Evolutionary conservation across 148 eudicot species (phyloP), one percentile per base, ranked within the genome.

Genomic region (Euryodendron excelsum): DNA sequence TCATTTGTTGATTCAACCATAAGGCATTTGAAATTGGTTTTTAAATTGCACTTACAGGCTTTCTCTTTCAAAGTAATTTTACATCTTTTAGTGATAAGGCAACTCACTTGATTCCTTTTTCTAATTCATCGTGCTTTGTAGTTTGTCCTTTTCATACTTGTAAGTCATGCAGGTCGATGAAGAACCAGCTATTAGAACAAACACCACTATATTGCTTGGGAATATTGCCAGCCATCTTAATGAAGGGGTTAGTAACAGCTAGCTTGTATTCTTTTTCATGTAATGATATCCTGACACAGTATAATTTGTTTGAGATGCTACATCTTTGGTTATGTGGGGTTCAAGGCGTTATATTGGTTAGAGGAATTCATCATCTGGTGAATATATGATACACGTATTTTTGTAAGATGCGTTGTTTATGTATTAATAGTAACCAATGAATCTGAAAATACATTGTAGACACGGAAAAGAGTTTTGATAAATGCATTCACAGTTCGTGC

Each of bases 401-500:
- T 64, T 20, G 37, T 56, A 61, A 21, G 23, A 39, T 8, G 36
- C 31, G 23, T 21, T 20, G 14, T 15, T 58, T 27, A 13, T 75
- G 15, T 8, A 10, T 75, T 21, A 76, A 15, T 61, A 44, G 28
- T 52, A 31, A 71, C 9, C 60, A 7, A 65, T 75, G 48, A 34
- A 63, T 75, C 61, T 77, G 12, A 69, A 48, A 18, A 69, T 55
- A 39, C 68, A 74, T 58, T 88, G 85, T 84, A 95, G 97, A 93
- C 92, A 55, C 87, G 99, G 82, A 95, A 90, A 86, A 90, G 97
- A 83, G 99, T 95, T 59, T 87, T 95, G 84, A 91, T 95, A 80
- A 95, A 95, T 87, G 99, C 99, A 58, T 95, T 95, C 60, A 91
- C 99, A 55, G 97, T 83, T 77, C 96, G 99, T 82, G 99, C 99